Percentiles rank a stretch among this genome's conserved stretches.
Conservation (phyloP, 129 eudicot species). For the Ambrosia trifida region DNA sequence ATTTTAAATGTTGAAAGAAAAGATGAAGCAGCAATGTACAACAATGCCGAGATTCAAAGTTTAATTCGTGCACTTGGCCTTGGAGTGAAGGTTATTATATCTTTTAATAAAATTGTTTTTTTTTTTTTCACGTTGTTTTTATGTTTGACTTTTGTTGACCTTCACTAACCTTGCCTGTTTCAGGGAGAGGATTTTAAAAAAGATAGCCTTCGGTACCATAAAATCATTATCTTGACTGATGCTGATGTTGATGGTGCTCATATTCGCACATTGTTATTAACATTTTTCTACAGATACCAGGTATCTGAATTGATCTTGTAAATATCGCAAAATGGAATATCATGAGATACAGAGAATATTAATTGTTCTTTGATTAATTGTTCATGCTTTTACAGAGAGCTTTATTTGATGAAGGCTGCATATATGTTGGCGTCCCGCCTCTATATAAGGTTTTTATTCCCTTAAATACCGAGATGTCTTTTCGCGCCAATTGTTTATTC, state of each 20-base stretch:
- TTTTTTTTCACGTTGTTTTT: background rate
- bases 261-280: slow-evolving; percentile 82
- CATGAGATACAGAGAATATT: background rate
- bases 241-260: slow-evolving; percentile 99
- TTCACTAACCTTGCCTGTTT: slow-evolving; percentile 14
- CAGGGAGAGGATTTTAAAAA: slow-evolving; percentile 95
- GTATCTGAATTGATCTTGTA: slow-evolving; percentile 33
- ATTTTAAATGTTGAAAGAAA: slow-evolving; percentile 83
- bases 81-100: slow-evolving; percentile 74
- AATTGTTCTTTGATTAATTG: background rate
- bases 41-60: slow-evolving; percentile 88
- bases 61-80: slow-evolving; percentile 93
- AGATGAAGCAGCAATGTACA: slow-evolving; percentile 98
- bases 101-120: background rate
- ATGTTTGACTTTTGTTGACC: background rate
- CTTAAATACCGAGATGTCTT: background rate
- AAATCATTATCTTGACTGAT: slow-evolving; percentile 91
- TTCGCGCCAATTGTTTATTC: slow-evolving; percentile 15
- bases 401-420: slow-evolving; percentile 90
- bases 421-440: slow-evolving; percentile 99
- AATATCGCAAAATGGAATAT: background rate
- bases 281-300: slow-evolving; percentile 97
- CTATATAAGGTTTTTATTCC: slow-evolving; percentile 68
- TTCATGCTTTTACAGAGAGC: slow-evolving; percentile 64
- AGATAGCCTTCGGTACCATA: slow-evolving; percentile 89